Conservation (phyloP, 2,329 filamentous ascomycete species). For the Penicillium sp. region DNA sequence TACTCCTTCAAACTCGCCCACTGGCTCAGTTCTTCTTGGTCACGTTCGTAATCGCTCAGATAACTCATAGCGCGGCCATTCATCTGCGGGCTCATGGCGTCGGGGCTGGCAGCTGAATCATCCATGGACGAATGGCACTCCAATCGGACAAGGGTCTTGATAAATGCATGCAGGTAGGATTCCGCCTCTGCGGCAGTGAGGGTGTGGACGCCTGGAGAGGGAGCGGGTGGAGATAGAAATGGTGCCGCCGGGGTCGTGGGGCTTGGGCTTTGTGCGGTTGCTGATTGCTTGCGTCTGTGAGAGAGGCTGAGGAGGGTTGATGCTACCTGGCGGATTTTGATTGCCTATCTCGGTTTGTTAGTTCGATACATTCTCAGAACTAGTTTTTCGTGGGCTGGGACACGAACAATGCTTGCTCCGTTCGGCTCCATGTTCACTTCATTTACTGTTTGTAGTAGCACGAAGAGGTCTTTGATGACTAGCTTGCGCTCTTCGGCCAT, state of each 20-base stretch:
- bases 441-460: slow-evolving; percentile 72
- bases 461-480: slow-evolving; percentile 77
- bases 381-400: background rate
- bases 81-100: slow-evolving; percentile 44
- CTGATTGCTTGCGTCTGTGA: slow-evolving; percentile 49
- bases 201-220: slow-evolving; percentile 26
- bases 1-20: slow-evolving; percentile 81
- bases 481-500: slow-evolving; percentile 75
- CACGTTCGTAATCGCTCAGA: slow-evolving; percentile 54
- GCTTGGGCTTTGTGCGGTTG: slow-evolving; percentile 11
- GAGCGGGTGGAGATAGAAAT: slow-evolving; percentile 65
- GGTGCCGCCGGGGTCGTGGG: slow-evolving; percentile 41
- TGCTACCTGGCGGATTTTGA: slow-evolving; percentile 82
- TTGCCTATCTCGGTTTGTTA: slow-evolving; percentile 52
- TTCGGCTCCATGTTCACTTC: slow-evolving; percentile 81
- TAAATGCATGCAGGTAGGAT: slow-evolving; percentile 68
- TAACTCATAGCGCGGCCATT: slow-evolving; percentile 38
- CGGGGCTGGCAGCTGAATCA: slow-evolving; percentile 33
- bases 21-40: slow-evolving; percentile 71
- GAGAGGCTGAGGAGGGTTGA: slow-evolving; percentile 71
- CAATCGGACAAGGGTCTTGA: slow-evolving; percentile 71
- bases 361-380: background rate
- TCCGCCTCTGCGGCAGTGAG: slow-evolving; percentile 57
- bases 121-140: slow-evolving; percentile 56
- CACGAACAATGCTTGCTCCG: slow-evolving; percentile 61